Base-by-base conservation (phyloP, 2,329 filamentous ascomycete species). In the Kalmusia sp. region DNA sequence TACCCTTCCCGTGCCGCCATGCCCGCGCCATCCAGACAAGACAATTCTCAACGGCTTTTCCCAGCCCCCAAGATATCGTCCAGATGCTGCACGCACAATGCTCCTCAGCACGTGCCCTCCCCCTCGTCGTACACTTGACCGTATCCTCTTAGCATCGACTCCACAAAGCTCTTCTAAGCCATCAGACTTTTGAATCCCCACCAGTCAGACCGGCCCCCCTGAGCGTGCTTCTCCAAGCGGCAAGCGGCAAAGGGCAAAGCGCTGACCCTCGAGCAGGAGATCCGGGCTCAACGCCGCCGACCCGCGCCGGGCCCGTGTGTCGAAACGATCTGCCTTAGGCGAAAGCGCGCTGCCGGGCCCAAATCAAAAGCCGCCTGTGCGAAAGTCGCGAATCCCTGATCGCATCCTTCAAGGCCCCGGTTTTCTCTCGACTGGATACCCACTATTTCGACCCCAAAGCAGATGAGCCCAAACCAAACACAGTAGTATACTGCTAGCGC, bases 41-140 rank as follows among this genome's bases (percentile, higher is more conserved):
- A n/a, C 38, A 15, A 27, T 24, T 19, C 24, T n/a, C 38, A 41
- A 47, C 44, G 44, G 44, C 44, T 47, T 37, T 46, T 25, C 30
- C 9, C 44, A 25, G 33, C 44, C 44, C 44, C 44, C 31, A 47
- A 35, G 12, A 28, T 7, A 12, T 12, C 27, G 6, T 28, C 12
- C 27, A 28, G 27, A 6, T 28, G 27, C 27, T 28, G 27, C 27
- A 25, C 30, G 24, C 12, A 35, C 37, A n/a, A 24, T 39, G 5
- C 37, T 4, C 24, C 17, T 3, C 17, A 9, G 11, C 3, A 17
- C 21, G 17, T 21, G 6, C 21, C 37, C 14, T 17, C 15, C 21
- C 2, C 6, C 6, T 22, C n/a, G 17, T 5, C 44, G 44, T 47
- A 47, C 44, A 47, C 44, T 37, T 47, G 24, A 38, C 33, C 22